Evolutionary conservation across 2,329 filamentous ascomycete species (phyloP), one percentile per base, ranked within the genome.

Genomic region (Sporothrix inflata): DNA sequence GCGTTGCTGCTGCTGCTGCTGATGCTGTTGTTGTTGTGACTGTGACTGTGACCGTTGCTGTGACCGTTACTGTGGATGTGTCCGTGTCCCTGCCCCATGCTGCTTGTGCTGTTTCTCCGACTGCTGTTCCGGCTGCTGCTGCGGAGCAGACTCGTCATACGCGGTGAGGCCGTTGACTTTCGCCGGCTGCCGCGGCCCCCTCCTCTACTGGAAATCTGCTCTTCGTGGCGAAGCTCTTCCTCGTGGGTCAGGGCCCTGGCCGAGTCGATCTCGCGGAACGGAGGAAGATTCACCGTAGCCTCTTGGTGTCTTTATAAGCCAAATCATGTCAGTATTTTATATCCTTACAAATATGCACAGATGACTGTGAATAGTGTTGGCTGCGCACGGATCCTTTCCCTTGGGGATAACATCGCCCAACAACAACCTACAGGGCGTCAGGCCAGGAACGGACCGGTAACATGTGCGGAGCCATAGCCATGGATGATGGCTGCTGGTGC

Each of bases 371-470:
- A 24, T 9, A 6, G 19, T 61, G 24, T 30, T 66, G 40, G 40
- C 19, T 45, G 60, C n/a, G 19, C 60, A 57, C 7, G 34, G n/a
- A 30, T 24, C 27, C 27, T 69, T 49, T 61, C 51, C 55, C 27
- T 55, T 40, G 66, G 66, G 67, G 70, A 70, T 53, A 69, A 8
- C 24, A 30, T 63, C 60, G 45, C 42, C 66, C 38, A 63, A 63
- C 71, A 65, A 69, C 69, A 70, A 75, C 74, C 71, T 75, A 75
- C 74, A 73, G 38, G 69, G 71, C 47, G 38, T 74, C 71, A 72
- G 74, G 71, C 73, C 74, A 75, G 42, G 72, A 12, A 73, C 69
- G 73, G 73, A 73, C 74, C 69, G 74, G 72, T 72, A 71, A 65
- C 49, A 70, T 70, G 11, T 75, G 72, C 38, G 70, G 60, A 66